These are phyloP conservation scores for Alloascoidea hylecoeti DNA, from an alignment of 805 yeast species.

Conservation along the genomic window DNA sequence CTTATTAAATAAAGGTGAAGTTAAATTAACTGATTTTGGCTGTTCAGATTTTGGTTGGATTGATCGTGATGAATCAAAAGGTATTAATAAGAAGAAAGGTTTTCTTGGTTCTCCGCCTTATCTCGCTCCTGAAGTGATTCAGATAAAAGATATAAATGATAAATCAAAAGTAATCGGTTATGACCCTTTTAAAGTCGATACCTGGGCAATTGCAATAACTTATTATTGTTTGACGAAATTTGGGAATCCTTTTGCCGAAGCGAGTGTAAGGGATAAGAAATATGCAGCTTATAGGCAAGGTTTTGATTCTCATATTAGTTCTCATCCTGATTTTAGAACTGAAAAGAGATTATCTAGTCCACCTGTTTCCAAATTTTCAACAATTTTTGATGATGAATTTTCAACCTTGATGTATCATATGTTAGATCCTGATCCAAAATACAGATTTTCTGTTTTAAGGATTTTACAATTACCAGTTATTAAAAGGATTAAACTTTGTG, in stretches of 20 bases:
- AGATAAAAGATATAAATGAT: constrained; percentile 21
- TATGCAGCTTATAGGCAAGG: constrained; percentile 42
- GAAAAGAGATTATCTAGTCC: neutral
- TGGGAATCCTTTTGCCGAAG: constrained; percentile 43
- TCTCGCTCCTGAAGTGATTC: constrained; percentile 65
- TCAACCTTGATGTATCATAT: neutral
- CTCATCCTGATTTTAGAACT: constrained; percentile 3
- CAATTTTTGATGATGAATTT: neutral
- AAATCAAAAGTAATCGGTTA: constrained; percentile 21
- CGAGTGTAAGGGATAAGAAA: constrained; percentile 28
- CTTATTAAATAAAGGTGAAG: constrained; percentile 43
- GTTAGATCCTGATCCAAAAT: constrained; percentile 1
- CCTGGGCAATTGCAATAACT: constrained; percentile 62
- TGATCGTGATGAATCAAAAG: constrained; percentile 31
- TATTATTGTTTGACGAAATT: constrained; percentile 45
- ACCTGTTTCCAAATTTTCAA: neutral
- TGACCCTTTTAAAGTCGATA: constrained; percentile 56
- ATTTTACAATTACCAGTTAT: neutral
- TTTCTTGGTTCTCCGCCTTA: constrained; percentile 75
- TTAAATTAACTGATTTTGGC: constrained; percentile 67
- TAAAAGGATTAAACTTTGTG: neutral
- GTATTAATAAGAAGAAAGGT: constrained; percentile 21
- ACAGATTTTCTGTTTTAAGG: neutral
- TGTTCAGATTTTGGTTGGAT: constrained; percentile 51
- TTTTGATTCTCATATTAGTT: constrained; percentile 22